Evolutionary conservation across 2,329 filamentous ascomycete species (phyloP), one percentile per base, ranked within the genome.

Genomic region (Coniella vitis): DNA sequence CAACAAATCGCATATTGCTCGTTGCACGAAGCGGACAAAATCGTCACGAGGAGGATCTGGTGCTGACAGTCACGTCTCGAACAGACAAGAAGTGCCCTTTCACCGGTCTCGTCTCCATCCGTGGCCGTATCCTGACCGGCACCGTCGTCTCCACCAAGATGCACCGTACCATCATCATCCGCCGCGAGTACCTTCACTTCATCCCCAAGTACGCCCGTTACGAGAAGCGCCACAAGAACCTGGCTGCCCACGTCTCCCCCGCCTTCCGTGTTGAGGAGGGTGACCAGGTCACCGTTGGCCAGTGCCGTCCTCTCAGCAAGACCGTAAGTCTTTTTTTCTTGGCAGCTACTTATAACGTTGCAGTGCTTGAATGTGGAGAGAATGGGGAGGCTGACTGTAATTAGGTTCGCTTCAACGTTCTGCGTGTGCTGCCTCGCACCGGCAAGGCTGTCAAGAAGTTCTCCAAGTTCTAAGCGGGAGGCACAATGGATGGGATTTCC

Each of bases 1-100:
- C n/a, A n/a, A n/a, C n/a, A n/a, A n/a, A n/a, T n/a, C n/a, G n/a
- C n/a, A n/a, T n/a, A n/a, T n/a, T n/a, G n/a, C n/a, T n/a, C n/a
- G n/a, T 52, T 29, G 16, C 46, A 19, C 21, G 20, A 45, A 13
- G 14, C 35, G 22, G 29, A 17, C 4, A 9, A 40, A 17, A 13
- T 17, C 20, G 16, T 31, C 36, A 20, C 20, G 22, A 17, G 8
- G 10, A 31, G 45, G 45, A 48, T 38, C 46, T 10, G 54, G 53
- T 53, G 56, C 55, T 51, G 47, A 56, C 46, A 16, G 16, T 20
- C 14, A 41, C 51, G 20, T 54, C 19, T 38, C n/a, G 25, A 59
- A 66, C 69, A 95, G 93, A 98, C 86, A 98, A 98, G 89, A 98
- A 98, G 84, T 98, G 93, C 87, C 93, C 93, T 63, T 98, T 98